Evolutionary conservation across 176 grass and related monocot genomes (phyloP).

Genomic region (Panicum miliaceum): DNA sequence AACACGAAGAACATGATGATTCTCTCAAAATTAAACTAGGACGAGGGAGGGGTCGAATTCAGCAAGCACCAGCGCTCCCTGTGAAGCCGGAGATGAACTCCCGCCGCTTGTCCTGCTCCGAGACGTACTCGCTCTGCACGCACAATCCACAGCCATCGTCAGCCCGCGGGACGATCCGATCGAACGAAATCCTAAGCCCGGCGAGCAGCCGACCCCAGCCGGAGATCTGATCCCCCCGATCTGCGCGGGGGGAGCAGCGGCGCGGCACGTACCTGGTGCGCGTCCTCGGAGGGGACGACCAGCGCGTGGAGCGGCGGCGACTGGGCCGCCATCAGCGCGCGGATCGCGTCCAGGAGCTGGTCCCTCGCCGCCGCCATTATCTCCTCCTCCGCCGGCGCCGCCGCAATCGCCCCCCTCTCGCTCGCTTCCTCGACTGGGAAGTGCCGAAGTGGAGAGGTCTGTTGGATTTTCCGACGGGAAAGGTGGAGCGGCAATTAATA

Average conservation of each 20-base stretch:
- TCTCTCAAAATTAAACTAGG: not conserved
- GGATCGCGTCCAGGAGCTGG: constrained; percentile 68
- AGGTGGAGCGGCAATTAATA: not conserved
- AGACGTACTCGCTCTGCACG: constrained; percentile 95
- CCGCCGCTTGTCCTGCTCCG: constrained; percentile 87
- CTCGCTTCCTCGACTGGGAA: constrained; percentile 8
- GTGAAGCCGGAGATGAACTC: constrained; percentile 88
- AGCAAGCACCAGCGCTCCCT: constrained; percentile 74
- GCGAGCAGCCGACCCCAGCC: not conserved
- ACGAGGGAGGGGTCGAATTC: not conserved
- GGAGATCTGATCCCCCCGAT: constrained; percentile 23
- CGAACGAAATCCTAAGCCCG: not conserved
- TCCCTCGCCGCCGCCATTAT: constrained; percentile 47
- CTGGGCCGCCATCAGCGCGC: constrained; percentile 77
- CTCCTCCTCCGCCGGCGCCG: not conserved
- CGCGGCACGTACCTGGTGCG: constrained; percentile 72
- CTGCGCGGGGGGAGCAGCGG: not conserved
- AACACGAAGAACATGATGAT: not conserved
- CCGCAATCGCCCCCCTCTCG: not conserved
- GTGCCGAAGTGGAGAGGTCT: not conserved
- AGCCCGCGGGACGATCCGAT: not conserved
- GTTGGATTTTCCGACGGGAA: constrained; percentile 4
- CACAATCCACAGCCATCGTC: not conserved
- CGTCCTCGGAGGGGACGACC: constrained; percentile 89
- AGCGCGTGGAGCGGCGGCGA: constrained; percentile 82